phyloP scores from a whole-genome alignment of 2,329 filamentous ascomycete species.

The Penicillium fuscoglaucum region DNA sequence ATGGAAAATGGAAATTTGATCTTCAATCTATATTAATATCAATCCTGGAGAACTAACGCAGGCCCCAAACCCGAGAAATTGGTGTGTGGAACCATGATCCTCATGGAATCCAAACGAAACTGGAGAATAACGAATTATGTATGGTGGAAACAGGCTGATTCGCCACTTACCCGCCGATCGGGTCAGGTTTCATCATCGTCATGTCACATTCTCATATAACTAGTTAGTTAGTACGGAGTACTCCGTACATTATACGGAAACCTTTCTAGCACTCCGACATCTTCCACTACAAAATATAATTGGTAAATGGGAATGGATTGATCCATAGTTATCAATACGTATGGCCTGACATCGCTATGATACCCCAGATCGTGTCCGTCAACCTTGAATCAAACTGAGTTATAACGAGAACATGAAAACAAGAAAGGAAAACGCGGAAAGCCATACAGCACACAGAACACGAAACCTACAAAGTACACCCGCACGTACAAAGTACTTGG shows the following conservation, averaged over 20 bases:
- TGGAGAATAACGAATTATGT: not conserved
- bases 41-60: slow-evolving; percentile 9
- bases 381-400: not conserved
- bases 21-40: not conserved
- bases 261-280: not conserved
- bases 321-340: not conserved
- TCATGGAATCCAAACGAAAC: slow-evolving; percentile 1
- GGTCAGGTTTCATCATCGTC: slow-evolving; percentile 7
- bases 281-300: not conserved
- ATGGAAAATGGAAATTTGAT: not conserved
- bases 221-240: no score
- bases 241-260: not conserved
- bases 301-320: not conserved
- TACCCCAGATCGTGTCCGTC: not conserved
- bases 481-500: not conserved
- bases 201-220: slow-evolving; percentile 2
- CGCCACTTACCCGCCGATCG: slow-evolving; percentile 14
- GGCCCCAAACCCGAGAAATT: slow-evolving; percentile 1
- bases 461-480: not conserved
- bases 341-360: slow-evolving; percentile 6
- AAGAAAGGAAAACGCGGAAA: not conserved
- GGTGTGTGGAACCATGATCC: slow-evolving; percentile 4
- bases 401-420: not conserved
- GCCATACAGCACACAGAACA: not conserved
- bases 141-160: slow-evolving; percentile 1